These are phyloP conservation scores for Kentomonas sorsogonicus DNA, from an alignment of 208 protist species.

Conservation along the genomic window DNA sequence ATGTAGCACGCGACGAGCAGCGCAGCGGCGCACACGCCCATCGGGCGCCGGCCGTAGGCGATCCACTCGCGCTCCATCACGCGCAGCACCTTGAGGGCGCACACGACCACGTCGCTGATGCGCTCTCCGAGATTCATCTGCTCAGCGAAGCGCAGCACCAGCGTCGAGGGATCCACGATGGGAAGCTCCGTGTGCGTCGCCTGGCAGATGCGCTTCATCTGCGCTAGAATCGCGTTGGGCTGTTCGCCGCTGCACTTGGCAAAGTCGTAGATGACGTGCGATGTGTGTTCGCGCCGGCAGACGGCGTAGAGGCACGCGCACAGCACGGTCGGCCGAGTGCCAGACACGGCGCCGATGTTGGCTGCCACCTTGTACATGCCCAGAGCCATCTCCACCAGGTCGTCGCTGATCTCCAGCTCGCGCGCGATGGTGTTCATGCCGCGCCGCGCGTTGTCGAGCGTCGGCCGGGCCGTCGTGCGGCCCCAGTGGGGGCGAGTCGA, in stretches of 20 bases:
- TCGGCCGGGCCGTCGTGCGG: conserved; percentile 35
- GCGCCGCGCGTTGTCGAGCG: conserved; percentile 70
- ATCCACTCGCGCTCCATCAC: conserved; percentile 92
- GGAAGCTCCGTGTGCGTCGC: conserved; percentile 79
- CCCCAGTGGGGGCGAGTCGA: too few species aligned
- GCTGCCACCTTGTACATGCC: conserved; percentile 81
- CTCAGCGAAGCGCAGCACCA: conserved; percentile 83
- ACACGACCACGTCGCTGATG: conserved; percentile 67
- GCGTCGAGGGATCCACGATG: conserved; percentile 79
- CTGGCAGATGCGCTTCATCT: conserved; percentile 73
- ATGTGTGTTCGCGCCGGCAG: conserved; percentile 71
- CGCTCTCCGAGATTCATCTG: conserved; percentile 73
- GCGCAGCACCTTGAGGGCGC: conserved; percentile 80
- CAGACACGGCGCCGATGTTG: conserved; percentile 61
- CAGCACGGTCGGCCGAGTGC: conserved; percentile 56
- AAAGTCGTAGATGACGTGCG: conserved; percentile 91
- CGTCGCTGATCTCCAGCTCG: conserved; percentile 62
- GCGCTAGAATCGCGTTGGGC: conserved; percentile 54
- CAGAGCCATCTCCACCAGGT: conserved; percentile 72
- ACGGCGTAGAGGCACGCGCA: conserved; percentile 85
- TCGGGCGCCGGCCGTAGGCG: conserved; percentile 75
- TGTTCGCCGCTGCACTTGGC: conserved; percentile 43
- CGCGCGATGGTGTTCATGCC: conserved; percentile 79
- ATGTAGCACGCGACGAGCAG: conserved; percentile 85
- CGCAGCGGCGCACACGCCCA: conserved; percentile 85